Evolutionary conservation across 352 stramenopile species (phyloP).

Genomic region (Phytophthora boehmeriae): DNA sequence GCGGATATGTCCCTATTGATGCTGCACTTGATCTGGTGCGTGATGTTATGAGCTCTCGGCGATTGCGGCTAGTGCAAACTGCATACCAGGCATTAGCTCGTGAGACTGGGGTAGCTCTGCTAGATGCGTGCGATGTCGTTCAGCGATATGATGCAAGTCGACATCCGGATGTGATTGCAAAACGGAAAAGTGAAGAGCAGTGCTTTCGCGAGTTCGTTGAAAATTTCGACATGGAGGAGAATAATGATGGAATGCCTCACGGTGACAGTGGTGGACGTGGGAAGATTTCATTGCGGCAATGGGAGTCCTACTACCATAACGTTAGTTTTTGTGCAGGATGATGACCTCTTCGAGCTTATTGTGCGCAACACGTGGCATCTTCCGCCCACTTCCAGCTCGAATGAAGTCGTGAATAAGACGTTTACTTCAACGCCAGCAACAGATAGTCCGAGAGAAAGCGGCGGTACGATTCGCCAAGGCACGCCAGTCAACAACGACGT

Average conservation of each 20-base stretch:
- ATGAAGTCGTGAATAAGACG: slow-evolving; percentile 8
- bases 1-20: slow-evolving; percentile 69
- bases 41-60: slow-evolving; percentile 72
- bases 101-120: slow-evolving; percentile 29
- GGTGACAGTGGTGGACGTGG: slow-evolving; percentile 6
- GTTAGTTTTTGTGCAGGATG: slow-evolving; percentile 83
- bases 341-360: slow-evolving; percentile 92
- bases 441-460: slow-evolving; percentile 12
- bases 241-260: neutral
- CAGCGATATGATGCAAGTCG: slow-evolving; percentile 66
- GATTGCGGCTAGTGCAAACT: slow-evolving; percentile 68
- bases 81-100: slow-evolving; percentile 84
- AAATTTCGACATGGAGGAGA: slow-evolving; percentile 70
- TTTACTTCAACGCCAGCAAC: slow-evolving; percentile 1
- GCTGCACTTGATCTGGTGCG: slow-evolving; percentile 86
- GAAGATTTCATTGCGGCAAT: slow-evolving; percentile 54
- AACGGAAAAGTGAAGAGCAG: slow-evolving; percentile 54
- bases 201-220: slow-evolving; percentile 83
- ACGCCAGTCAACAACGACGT: slow-evolving; percentile 22
- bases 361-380: slow-evolving; percentile 89
- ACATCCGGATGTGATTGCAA: slow-evolving; percentile 78
- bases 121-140: slow-evolving; percentile 73
- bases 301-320: slow-evolving; percentile 90
- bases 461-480: slow-evolving; percentile 13
- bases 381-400: slow-evolving; percentile 1